Conservation (phyloP, 345 rosid genomes). For the Sapria himalayana region DNA sequence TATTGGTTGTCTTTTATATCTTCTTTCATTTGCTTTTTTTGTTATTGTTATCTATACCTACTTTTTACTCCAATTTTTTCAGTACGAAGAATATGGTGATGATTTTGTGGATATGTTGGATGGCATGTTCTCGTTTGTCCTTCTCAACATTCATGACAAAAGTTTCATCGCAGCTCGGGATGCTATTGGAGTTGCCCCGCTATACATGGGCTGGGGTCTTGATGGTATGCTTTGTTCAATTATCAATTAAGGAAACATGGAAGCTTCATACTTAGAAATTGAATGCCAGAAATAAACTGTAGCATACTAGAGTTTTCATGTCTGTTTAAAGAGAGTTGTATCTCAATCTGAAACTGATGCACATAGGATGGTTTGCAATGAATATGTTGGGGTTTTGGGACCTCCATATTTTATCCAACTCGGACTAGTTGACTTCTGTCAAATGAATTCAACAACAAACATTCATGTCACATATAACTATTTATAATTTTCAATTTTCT, state of each 20-base stretch:
- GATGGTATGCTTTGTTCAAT: constrained; percentile 26
- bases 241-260: background rate
- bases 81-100: constrained; percentile 76
- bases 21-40: background rate
- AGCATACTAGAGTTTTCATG: no score
- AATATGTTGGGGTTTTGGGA: no score
- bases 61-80: constrained; percentile 9
- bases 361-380: no score
- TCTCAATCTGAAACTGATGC: no score
- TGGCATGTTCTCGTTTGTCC: constrained; percentile 80
- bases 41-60: background rate
- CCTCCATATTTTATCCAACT: no score
- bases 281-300: no score
- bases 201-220: constrained; percentile 77
- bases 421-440: no score
- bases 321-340: no score
- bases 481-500: no score
- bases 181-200: constrained; percentile 59
- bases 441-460: no score
- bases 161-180: constrained; percentile 68
- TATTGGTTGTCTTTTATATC: background rate
- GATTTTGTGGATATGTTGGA: constrained; percentile 53
- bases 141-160: constrained; percentile 52
- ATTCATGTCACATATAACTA: no score
- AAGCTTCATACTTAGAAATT: no score